Conservation (phyloP, 352 stramenopile genomes). For the Phytophthora sojae region DNA sequence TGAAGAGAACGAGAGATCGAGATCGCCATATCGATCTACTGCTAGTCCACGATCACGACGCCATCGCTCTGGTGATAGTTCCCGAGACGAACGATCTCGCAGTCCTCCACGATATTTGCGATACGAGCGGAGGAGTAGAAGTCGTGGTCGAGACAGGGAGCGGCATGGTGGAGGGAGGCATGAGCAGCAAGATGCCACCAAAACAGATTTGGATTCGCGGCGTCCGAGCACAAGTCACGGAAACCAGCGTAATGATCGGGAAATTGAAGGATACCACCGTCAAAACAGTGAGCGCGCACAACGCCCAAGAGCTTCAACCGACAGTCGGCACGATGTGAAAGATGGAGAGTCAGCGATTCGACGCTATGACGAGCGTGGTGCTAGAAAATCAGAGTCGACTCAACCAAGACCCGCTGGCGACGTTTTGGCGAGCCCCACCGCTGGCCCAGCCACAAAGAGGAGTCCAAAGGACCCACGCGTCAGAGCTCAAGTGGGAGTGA, state of each 20-base stretch:
- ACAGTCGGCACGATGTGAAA: neutral
- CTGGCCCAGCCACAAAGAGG: neutral
- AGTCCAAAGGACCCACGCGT: neutral
- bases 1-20: constrained; percentile 12
- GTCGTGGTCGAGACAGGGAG: neutral
- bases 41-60: constrained; percentile 1
- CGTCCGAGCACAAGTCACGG: neutral
- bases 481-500: neutral
- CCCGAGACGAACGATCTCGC: constrained; percentile 6
- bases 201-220: neutral
- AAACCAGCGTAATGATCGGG: neutral
- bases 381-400: neutral
- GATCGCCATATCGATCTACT: constrained; percentile 12
- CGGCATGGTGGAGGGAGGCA: neutral
- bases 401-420: neutral
- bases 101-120: constrained; percentile 2
- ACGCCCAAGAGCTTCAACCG: neutral
- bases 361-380: neutral
- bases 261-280: neutral
- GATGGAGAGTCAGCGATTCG: neutral
- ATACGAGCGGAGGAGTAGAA: neutral
- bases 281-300: neutral
- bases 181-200: neutral
- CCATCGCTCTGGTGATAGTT: neutral
- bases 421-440: neutral